Percentiles rank a stretch among this genome's conserved stretches.
phyloP scores from a whole-genome alignment of 1,139 yeast species.

The Kodamaea suecica region DNA sequence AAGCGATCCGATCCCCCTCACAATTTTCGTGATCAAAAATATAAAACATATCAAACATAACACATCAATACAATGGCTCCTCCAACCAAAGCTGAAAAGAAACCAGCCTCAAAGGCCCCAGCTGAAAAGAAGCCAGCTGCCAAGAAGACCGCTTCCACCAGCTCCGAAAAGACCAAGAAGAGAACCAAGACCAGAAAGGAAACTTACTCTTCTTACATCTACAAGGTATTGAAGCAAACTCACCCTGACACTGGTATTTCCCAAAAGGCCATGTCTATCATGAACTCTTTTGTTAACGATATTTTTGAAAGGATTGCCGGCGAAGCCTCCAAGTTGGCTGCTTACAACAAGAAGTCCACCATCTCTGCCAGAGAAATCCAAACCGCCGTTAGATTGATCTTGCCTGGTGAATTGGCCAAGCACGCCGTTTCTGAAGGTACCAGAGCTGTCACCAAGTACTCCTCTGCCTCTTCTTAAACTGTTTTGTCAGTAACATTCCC shows the following conservation, averaged over 20 bases:
- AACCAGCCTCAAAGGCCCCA: slow-evolving; percentile 31
- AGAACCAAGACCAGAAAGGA: slow-evolving; percentile 97
- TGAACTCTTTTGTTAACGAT: slow-evolving; percentile 98
- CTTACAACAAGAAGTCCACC: slow-evolving; percentile 98
- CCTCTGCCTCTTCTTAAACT: slow-evolving; percentile 61
- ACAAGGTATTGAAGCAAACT: slow-evolving; percentile 97
- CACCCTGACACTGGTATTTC: slow-evolving; percentile 99
- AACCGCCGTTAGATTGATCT: slow-evolving; percentile 97
- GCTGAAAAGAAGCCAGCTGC: slow-evolving; percentile 34
- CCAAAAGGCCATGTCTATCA: slow-evolving; percentile 97
- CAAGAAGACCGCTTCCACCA: slow-evolving; percentile 26
- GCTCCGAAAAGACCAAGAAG: slow-evolving; percentile 78
- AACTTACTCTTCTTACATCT: slow-evolving; percentile 96
- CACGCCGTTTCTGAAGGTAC: slow-evolving; percentile 99
- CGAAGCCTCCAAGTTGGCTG: slow-evolving; percentile 99
- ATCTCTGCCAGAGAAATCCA: slow-evolving; percentile 99
- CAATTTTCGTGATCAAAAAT: no score
- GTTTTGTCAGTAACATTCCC: slow-evolving; percentile 5
- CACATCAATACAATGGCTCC: no score
- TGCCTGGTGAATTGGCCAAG: slow-evolving; percentile 99
- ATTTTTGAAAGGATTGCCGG: slow-evolving; percentile 93
- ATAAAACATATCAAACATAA: no score
- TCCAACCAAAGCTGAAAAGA: slow-evolving; percentile 27
- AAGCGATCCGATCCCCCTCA: no score
- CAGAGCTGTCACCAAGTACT: slow-evolving; percentile 99